Base-by-base conservation (phyloP, 2,329 filamentous ascomycete species). In the Cladosporium cucumerinum region DNA sequence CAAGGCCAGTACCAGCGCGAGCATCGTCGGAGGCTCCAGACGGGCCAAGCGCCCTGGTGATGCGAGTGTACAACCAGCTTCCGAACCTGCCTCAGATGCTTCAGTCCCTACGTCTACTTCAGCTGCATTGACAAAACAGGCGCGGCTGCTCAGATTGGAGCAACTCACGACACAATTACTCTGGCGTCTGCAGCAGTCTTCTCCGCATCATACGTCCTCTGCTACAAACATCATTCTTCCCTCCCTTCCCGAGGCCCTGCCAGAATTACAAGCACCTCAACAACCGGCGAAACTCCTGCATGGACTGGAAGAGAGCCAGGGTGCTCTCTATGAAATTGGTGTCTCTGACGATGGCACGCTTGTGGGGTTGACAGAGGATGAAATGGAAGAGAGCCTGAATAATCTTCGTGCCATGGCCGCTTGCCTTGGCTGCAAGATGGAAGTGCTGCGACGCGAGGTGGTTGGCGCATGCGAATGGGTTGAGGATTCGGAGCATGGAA, bases 171-270 rank as follows among this genome's bases (percentile, higher is more conserved):
- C 95, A 0, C 95, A 99, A 77, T 82, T 99, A 26, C 81, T 99
- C 7, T 99, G 95, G 95, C 86, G 95, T 57, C 78, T 99, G 65
- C 93, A 98, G 75, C 95, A 99, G 76, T 97, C 94, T 1, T 96
- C 92, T 10, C 92, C 93, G 0, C 92, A 96, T 75, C 93, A 97
- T 78, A 87, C 91, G 1, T 91, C 91, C 8, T 90, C 90, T 26
- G 89, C 89, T 5, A 88, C 87, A 30, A 88, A 92, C 65, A 82
- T 92, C 18, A 86, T 93, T 11, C 80, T 96, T 28, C 93, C 93
- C 0, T 85, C 87, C 66, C 79, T 96, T 3, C 91, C 92, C 0
- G 87, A 93, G 61, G 82, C 83, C 10, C 75, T 81, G 8, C 86
- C 87, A 67, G 80, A 89, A 48, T 81, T 93, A 7, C 87, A 81